These are phyloP conservation scores for Megacollybia marginata DNA, from an alignment of 768 basidiomycete species.

Conservation along the genomic window DNA sequence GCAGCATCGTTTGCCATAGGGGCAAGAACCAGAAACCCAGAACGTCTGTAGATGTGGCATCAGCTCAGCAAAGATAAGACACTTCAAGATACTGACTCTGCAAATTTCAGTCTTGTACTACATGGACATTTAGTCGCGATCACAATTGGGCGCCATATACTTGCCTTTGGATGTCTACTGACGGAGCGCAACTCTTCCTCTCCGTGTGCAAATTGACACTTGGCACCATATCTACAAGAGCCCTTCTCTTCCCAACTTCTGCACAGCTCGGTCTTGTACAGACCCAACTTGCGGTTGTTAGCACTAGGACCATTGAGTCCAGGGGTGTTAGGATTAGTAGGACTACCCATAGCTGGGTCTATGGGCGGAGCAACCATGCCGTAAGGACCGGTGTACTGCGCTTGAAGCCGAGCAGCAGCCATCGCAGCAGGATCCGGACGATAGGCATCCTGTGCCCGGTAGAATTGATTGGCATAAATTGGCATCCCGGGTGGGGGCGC, in stretches of 20 bases:
- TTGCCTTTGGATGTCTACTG: conserved; percentile 78
- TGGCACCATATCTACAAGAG: conserved; percentile 74
- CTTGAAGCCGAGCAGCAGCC: conserved; percentile 54
- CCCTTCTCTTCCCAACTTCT: conserved; percentile 93
- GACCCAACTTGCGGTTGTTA: conserved; percentile 83
- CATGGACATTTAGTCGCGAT: conserved; percentile 10
- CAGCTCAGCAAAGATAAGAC: conserved; percentile 6
- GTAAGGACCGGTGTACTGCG: conserved; percentile 52
- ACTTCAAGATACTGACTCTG: conserved; percentile 44
- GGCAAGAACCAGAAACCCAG: conserved; percentile 91
- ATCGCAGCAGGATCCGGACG: conserved; percentile 45
- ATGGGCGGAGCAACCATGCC: conserved; percentile 25
- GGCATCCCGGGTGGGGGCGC: conserved; percentile 36
- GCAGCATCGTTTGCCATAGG: conserved; percentile 88
- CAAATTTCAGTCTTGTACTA: conserved; percentile 95
- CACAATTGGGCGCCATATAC: conserved; percentile 21
- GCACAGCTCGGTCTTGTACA: conserved; percentile 90
- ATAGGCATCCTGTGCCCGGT: conserved; percentile 53
- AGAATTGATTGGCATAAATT: conserved; percentile 71
- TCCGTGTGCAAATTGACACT: conserved; percentile 93
- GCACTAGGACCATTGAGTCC: conserved; percentile 70
- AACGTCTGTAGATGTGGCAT: conserved; percentile 53
- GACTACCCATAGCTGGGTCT: conserved; percentile 33
- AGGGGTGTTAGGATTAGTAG: conserved; percentile 22
- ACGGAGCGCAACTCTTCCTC: conserved; percentile 82